phyloP scores from a whole-genome alignment of 192 early-diverging fungal species.

The Obelidium mucronatum region DNA sequence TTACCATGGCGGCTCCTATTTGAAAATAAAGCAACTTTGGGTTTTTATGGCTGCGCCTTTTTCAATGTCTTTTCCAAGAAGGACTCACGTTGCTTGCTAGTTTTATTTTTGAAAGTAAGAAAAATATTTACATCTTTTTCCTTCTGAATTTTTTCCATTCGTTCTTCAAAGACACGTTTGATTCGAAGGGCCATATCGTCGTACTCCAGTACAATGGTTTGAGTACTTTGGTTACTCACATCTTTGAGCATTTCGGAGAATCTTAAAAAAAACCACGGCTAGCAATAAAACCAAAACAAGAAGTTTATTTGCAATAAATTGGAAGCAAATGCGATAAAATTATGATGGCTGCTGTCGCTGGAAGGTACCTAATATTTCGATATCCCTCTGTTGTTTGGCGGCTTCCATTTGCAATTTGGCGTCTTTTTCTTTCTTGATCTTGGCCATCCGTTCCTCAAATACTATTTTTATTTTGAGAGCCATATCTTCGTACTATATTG shows the following conservation, averaged over 20 bases:
- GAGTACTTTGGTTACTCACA: no score
- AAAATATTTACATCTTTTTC: constrained; percentile 56
- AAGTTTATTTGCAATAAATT: not conserved
- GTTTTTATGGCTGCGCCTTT: no score
- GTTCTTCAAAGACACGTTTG: constrained; percentile 50
- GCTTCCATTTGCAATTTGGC: constrained; percentile 33
- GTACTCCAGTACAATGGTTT: no score
- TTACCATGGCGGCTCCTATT: no score
- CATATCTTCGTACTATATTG: constrained; percentile 48
- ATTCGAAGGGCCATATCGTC: constrained; percentile 52
- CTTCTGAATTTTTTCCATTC: constrained; percentile 51
- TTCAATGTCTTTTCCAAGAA: no score
- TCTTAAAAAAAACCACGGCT: not conserved
- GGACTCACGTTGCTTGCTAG: no score
- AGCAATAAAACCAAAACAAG: not conserved
- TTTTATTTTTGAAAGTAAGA: no score
- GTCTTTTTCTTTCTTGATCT: constrained; percentile 52
- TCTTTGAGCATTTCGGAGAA: not conserved
- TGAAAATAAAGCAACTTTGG: no score
- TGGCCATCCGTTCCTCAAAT: constrained; percentile 55
- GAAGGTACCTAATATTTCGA: no score
- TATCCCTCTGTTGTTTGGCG: not conserved
- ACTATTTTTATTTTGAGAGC: constrained; percentile 43
- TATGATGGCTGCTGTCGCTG: no score
- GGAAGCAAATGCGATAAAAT: no score